phyloP scores from a whole-genome alignment of 208 protist genomes.

The Acanthamoeba divionensis region DNA sequence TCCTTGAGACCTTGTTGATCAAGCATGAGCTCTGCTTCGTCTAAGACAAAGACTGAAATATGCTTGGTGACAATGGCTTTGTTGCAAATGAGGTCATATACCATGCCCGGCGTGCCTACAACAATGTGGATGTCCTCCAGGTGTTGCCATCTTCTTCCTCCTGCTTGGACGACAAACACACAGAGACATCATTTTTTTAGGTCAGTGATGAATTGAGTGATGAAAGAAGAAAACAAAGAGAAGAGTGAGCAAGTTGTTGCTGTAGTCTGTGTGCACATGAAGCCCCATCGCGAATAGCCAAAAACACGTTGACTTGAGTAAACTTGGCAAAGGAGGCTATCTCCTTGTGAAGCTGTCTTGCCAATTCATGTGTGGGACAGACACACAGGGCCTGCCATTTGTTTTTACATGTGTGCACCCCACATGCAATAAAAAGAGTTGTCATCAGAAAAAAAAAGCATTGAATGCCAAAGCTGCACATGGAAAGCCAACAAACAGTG shows the following conservation, averaged over 20 bases:
- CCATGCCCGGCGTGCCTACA: conserved; percentile 75
- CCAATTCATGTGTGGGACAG: conserved; percentile 73
- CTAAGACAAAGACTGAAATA: conserved; percentile 74
- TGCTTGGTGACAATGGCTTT: conserved; percentile 48
- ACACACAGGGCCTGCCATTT: conserved; percentile 72
- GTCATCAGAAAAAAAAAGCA: not conserved
- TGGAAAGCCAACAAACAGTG: not conserved
- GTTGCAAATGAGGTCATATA: conserved; percentile 57
- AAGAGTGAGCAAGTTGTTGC: not conserved
- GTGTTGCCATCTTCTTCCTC: not conserved
- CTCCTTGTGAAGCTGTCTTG: conserved; percentile 66
- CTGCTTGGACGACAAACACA: too few relatives aligned
- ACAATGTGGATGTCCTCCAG: conserved; percentile 65
- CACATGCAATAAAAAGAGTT: not conserved
- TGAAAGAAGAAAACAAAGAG: conserved; percentile 45
- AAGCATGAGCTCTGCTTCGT: conserved; percentile 80
- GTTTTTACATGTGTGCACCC: not conserved
- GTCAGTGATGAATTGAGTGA: not conserved
- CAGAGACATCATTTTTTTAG: not conserved
- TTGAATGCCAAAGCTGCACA: not conserved
- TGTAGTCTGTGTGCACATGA: not conserved
- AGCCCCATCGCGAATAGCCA: conserved; percentile 46
- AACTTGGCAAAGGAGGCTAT: conserved; percentile 65
- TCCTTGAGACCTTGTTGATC: conserved; percentile 55
- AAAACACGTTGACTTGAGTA: conserved; percentile 51